Percentiles rank a stretch among this genome's conserved stretches.
phyloP scores from a whole-genome alignment of 441 rosid species.

The Euphorbia schlechtendalii region DNA sequence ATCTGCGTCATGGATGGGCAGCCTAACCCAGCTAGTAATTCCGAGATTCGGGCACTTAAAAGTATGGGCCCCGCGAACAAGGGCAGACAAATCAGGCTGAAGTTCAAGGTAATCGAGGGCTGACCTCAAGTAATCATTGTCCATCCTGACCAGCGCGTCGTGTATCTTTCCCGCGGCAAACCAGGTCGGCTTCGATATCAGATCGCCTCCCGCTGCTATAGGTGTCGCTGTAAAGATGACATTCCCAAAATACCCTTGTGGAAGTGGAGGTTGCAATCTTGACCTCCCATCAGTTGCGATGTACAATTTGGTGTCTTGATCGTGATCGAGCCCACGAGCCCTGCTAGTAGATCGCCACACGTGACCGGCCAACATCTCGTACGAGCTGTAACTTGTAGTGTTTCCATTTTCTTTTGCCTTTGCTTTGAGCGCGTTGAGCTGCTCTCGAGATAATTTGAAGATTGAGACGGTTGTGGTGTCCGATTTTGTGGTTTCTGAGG shows the following conservation, averaged over 20 bases:
- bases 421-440: slow-evolving; percentile 65
- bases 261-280: slow-evolving; percentile 67
- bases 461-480: slow-evolving; percentile 56
- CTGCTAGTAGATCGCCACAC: slow-evolving; percentile 76
- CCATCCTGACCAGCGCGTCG: slow-evolving; percentile 74
- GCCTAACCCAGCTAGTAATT: slow-evolving; percentile 90
- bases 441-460: slow-evolving; percentile 62
- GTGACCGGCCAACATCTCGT: slow-evolving; percentile 90
- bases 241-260: slow-evolving; percentile 87
- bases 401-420: slow-evolving; percentile 76
- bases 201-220: slow-evolving; percentile 61
- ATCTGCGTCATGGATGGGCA: slow-evolving; percentile 93
- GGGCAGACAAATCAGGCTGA: slow-evolving; percentile 77
- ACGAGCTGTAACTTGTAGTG: slow-evolving; percentile 67
- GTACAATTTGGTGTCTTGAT: slow-evolving; percentile 72
- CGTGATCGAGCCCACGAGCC: slow-evolving; percentile 67
- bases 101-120: slow-evolving; percentile 94
- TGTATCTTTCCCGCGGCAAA: slow-evolving; percentile 75
- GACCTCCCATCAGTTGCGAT: slow-evolving; percentile 91
- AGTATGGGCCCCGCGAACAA: slow-evolving; percentile 90
- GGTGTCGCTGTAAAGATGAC: slow-evolving; percentile 93
- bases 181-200: slow-evolving; percentile 76
- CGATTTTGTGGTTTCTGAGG: slow-evolving; percentile 23
- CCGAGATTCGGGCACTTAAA: slow-evolving; percentile 86
- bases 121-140: slow-evolving; percentile 71